Evolutionary conservation across 257 asterid genomes (phyloP).

Genomic region (Primulina eburnea): DNA sequence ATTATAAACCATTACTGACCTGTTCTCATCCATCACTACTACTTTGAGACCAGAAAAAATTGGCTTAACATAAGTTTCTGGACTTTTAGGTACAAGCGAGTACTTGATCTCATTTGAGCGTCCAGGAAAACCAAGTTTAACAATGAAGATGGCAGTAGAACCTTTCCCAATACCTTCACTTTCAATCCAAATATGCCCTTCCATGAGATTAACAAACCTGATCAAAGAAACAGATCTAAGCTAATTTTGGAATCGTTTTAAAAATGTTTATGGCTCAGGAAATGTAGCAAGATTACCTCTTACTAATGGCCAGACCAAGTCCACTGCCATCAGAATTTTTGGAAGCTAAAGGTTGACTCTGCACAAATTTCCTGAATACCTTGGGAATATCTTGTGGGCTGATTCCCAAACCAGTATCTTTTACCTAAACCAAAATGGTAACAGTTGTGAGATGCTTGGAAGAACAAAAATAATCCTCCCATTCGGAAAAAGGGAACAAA

Average conservation of each 20-base stretch:
- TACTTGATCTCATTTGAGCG: constrained; percentile 53
- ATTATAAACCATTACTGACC: constrained; percentile 39
- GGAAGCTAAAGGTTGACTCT: constrained; percentile 62
- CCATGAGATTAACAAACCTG: constrained; percentile 97
- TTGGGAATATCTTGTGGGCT: constrained; percentile 85
- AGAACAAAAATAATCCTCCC: not conserved
- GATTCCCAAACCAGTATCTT: constrained; percentile 90
- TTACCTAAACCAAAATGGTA: constrained; percentile 52
- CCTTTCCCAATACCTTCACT: constrained; percentile 97
- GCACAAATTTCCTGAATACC: constrained; percentile 81
- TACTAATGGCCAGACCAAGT: constrained; percentile 94
- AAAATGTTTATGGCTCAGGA: not conserved
- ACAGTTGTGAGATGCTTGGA: constrained; percentile 5
- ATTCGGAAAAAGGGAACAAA: constrained; percentile 28
- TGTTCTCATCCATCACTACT: constrained; percentile 79
- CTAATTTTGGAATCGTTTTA: not conserved
- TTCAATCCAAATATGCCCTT: constrained; percentile 88
- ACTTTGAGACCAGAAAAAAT: constrained; percentile 77
- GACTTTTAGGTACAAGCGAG: constrained; percentile 40
- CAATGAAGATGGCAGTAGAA: constrained; percentile 64
- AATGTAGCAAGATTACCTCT: constrained; percentile 49
- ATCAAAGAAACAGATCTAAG: constrained; percentile 13
- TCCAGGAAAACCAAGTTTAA: constrained; percentile 80
- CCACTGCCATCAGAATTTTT: constrained; percentile 85
- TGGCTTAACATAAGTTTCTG: constrained; percentile 50